phyloP scores from a whole-genome alignment of 2,329 filamentous ascomycete species.

The Phyllosticta citribraziliensis region DNA sequence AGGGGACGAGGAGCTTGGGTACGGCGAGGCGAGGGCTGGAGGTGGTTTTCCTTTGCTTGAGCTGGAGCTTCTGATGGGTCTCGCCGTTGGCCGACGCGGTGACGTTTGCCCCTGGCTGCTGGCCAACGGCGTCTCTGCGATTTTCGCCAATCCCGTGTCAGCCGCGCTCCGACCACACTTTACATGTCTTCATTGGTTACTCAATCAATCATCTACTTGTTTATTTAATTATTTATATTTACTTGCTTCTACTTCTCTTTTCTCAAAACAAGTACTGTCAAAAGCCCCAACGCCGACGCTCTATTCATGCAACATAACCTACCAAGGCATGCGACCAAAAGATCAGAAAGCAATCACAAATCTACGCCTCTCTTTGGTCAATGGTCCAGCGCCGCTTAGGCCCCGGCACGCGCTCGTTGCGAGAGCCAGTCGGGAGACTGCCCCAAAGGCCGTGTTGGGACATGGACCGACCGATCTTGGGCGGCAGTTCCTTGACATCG shows the following conservation, averaged over 20 bases:
- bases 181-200: background rate
- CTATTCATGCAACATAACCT: slow-evolving; percentile 1
- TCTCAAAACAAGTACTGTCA: background rate
- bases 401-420: slow-evolving; percentile 27
- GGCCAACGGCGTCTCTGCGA: background rate
- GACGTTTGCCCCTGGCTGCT: background rate
- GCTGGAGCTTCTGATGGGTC: background rate
- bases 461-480: slow-evolving; percentile 13
- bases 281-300: slow-evolving; percentile 7
- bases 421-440: slow-evolving; percentile 20
- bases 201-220: no score
- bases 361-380: slow-evolving; percentile 3
- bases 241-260: background rate
- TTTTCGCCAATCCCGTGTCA: background rate
- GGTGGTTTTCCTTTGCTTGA: background rate
- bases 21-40: background rate
- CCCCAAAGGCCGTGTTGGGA: slow-evolving; percentile 35
- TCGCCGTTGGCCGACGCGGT: background rate
- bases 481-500: slow-evolving; percentile 21
- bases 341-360: background rate
- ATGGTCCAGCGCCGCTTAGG: slow-evolving; percentile 37
- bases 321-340: background rate
- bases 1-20: background rate
- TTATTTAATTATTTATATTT: no score
- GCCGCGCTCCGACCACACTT: background rate